Conservation (phyloP, 345 rosid species). For the Salix brachista region DNA sequence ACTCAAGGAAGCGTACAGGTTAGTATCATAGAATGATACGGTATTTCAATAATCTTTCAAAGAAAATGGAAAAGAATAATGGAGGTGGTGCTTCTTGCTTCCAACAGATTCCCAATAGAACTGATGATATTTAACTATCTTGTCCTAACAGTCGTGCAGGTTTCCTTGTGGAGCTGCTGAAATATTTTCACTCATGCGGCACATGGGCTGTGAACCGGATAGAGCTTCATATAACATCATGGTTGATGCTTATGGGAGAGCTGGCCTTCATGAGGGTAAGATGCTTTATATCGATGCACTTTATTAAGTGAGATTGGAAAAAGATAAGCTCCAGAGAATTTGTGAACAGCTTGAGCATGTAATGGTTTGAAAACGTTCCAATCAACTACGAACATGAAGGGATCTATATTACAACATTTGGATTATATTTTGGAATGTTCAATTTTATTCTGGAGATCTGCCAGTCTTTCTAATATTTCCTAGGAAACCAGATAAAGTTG, state of each 20-base stretch:
- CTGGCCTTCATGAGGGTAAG: slow-evolving; percentile 75
- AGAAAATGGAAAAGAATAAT: not conserved
- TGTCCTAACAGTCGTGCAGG: slow-evolving; percentile 70
- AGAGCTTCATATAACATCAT: slow-evolving; percentile 88
- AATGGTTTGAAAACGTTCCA: no score
- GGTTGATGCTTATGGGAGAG: slow-evolving; percentile 93
- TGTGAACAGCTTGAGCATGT: no score
- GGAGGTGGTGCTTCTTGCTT: no score
- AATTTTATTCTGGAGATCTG: no score
- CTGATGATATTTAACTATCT: slow-evolving; percentile 5
- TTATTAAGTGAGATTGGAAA: no score
- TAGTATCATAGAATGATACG: not conserved
- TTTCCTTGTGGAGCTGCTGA: slow-evolving; percentile 85
- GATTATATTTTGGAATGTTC: no score
- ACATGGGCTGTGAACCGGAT: slow-evolving; percentile 93
- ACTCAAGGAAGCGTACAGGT: slow-evolving; percentile 93
- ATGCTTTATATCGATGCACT: not conserved
- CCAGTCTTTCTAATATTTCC: no score
- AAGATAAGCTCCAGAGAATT: no score
- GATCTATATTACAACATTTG: no score
- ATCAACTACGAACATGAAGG: no score
- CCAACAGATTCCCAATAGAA: not conserved
- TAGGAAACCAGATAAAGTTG: no score
- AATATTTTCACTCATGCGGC: slow-evolving; percentile 87
- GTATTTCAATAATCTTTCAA: not conserved